These are phyloP conservation scores for Coprinopsis sp. DNA, from an alignment of 768 basidiomycete species.

Conservation along the genomic window DNA sequence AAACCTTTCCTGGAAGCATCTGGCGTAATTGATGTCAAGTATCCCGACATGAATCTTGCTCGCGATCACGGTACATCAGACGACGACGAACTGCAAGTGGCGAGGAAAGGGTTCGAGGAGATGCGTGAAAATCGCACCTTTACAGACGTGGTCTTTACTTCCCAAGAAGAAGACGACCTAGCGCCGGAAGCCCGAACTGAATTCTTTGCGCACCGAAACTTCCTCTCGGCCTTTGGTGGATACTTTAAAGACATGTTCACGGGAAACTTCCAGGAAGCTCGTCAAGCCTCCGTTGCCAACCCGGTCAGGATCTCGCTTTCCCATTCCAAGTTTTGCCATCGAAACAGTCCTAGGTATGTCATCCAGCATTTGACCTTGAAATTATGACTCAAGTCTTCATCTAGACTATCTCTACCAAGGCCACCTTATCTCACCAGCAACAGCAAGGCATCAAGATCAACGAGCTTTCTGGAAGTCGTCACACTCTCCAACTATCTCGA, in stretches of 20 bases:
- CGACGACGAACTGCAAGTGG: conserved; percentile 11
- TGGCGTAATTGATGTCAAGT: conserved; percentile 26
- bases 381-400: not conserved
- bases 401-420: conserved; percentile 8
- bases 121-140: conserved; percentile 28
- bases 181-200: not conserved
- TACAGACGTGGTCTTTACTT: conserved; percentile 34
- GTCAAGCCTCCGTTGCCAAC: not conserved
- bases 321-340: conserved; percentile 2
- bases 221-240: conserved; percentile 31
- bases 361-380: not conserved
- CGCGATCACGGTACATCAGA: conserved; percentile 10
- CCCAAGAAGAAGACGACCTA: conserved; percentile 16
- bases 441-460: not conserved
- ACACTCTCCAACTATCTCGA: conserved; percentile 1
- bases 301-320: not conserved
- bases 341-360: not conserved
- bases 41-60: conserved; percentile 10
- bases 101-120: conserved; percentile 27
- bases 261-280: conserved; percentile 19
- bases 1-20: conserved; percentile 27
- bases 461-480: conserved; percentile 1
- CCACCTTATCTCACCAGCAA: not conserved
- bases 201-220: conserved; percentile 36
- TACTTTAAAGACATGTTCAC: conserved; percentile 29